Conservation (phyloP, 2,329 filamentous ascomycete species). For the Ascochyta lentis region DNA sequence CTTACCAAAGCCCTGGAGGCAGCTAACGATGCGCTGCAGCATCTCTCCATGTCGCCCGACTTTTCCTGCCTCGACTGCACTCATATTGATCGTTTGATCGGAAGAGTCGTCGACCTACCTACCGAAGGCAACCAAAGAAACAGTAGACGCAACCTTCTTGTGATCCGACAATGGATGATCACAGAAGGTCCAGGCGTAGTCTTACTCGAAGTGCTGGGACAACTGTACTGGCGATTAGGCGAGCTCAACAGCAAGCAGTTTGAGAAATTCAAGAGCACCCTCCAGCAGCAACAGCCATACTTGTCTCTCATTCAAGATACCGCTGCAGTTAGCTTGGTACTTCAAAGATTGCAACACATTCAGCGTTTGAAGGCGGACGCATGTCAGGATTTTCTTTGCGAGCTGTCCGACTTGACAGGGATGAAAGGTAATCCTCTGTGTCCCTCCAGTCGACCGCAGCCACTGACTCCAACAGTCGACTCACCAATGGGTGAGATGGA, state of each 20-base stretch:
- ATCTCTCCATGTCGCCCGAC: constrained; percentile 43
- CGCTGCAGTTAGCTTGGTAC: constrained; percentile 32
- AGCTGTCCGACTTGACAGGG: constrained; percentile 42
- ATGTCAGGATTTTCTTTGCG: constrained; percentile 43
- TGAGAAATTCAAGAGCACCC: constrained; percentile 41
- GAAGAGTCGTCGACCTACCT: constrained; percentile 44
- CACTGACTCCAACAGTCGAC: constrained; percentile 33
- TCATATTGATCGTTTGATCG: constrained; percentile 44
- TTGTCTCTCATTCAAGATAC: constrained; percentile 36
- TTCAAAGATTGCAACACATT: constrained; percentile 45
- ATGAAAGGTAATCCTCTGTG: constrained; percentile 30
- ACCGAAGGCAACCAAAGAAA: constrained; percentile 46
- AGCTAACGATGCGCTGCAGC: constrained; percentile 44
- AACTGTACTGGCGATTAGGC: constrained; percentile 44
- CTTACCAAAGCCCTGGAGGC: constrained; percentile 43
- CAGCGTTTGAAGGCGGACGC: constrained; percentile 43
- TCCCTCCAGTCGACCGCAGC: not conserved
- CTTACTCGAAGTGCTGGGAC: constrained; percentile 43
- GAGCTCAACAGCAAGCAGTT: constrained; percentile 48
- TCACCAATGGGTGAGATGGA: constrained; percentile 38
- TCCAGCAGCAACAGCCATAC: constrained; percentile 39
- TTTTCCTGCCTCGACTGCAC: constrained; percentile 41
- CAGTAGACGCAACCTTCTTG: constrained; percentile 43
- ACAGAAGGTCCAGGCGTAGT: constrained; percentile 43
- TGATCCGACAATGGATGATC: constrained; percentile 46